phyloP scores from a whole-genome alignment of 2,329 filamentous ascomycete species.

The Fusarium citri region DNA sequence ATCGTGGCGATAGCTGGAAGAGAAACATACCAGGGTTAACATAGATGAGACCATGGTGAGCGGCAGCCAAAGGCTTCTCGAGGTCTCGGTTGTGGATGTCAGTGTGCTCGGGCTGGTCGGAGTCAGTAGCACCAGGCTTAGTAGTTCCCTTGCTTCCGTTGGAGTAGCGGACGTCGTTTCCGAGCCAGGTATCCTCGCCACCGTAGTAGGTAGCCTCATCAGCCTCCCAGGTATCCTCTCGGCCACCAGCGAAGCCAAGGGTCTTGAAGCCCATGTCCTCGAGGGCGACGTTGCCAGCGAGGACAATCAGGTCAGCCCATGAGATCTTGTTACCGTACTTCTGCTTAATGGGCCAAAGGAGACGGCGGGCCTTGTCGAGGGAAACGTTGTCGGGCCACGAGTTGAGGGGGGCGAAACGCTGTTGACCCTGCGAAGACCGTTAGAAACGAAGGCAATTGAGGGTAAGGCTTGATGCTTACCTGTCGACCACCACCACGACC shows the following conservation, averaged over 20 bases:
- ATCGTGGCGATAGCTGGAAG: not conserved
- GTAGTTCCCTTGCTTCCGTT: constrained; percentile 59
- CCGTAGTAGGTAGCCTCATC: constrained; percentile 85
- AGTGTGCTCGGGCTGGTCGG: constrained; percentile 15
- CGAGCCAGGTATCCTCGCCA: constrained; percentile 77
- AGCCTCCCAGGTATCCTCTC: constrained; percentile 78
- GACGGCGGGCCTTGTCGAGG: constrained; percentile 83
- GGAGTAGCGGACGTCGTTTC: constrained; percentile 81
- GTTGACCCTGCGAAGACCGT: constrained; percentile 65
- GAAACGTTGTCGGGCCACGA: constrained; percentile 83
- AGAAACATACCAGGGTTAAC: constrained; percentile 17
- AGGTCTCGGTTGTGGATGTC: constrained; percentile 72
- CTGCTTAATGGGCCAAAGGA: constrained; percentile 83
- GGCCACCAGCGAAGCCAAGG: constrained; percentile 79
- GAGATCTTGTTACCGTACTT: constrained; percentile 88
- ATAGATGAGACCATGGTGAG: constrained; percentile 61
- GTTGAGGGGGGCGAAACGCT: constrained; percentile 86
- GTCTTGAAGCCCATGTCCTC: constrained; percentile 82
- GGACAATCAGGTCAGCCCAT: constrained; percentile 78
- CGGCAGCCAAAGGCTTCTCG: constrained; percentile 74
- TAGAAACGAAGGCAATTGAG: not conserved
- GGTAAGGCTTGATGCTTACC: constrained; percentile 36
- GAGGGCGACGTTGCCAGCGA: constrained; percentile 80
- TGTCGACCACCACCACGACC: constrained; percentile 80
- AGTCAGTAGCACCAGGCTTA: constrained; percentile 30